These are phyloP conservation scores for Cicer bijugum DNA, from an alignment of 306 rosid species.

Conservation along the genomic window DNA sequence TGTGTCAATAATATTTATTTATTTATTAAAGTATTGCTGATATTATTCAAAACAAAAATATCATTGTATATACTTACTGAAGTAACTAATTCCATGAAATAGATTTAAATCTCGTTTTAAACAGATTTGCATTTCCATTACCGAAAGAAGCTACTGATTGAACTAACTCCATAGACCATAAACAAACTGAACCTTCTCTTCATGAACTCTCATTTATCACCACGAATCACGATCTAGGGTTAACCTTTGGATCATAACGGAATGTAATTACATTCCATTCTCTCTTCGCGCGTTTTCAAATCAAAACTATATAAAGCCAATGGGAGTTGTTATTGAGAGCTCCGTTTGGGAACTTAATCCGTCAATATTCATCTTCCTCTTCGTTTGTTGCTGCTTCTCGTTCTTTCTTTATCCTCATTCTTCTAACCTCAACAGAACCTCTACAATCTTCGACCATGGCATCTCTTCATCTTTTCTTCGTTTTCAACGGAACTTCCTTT, in stretches of 20 bases:
- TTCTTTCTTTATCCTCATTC: slow-evolving; percentile 63
- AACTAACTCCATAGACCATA: not conserved
- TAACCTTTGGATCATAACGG: slow-evolving; percentile 45
- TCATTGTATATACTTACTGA: no score
- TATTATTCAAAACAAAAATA: no score
- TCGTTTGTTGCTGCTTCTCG: slow-evolving; percentile 66
- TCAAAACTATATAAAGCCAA: slow-evolving; percentile 44
- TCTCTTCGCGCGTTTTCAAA: not conserved
- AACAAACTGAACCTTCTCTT: slow-evolving; percentile 24
- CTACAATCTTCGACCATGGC: slow-evolving; percentile 77
- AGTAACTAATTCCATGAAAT: no score
- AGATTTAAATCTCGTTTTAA: not conserved
- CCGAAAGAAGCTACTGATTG: not conserved
- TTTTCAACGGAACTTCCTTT: slow-evolving; percentile 74
- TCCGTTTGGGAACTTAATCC: slow-evolving; percentile 85
- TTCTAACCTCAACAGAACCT: slow-evolving; percentile 51
- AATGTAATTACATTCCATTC: slow-evolving; percentile 18
- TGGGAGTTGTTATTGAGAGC: slow-evolving; percentile 82
- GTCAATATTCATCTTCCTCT: slow-evolving; percentile 61
- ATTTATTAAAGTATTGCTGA: no score
- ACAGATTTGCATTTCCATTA: not conserved
- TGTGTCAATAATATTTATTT: no score
- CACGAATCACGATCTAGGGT: slow-evolving; percentile 47
- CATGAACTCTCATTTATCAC: not conserved
- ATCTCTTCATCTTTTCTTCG: slow-evolving; percentile 64